phyloP scores from a whole-genome alignment of 2,329 filamentous ascomycete genomes.

The Aspergillus intermedius region DNA sequence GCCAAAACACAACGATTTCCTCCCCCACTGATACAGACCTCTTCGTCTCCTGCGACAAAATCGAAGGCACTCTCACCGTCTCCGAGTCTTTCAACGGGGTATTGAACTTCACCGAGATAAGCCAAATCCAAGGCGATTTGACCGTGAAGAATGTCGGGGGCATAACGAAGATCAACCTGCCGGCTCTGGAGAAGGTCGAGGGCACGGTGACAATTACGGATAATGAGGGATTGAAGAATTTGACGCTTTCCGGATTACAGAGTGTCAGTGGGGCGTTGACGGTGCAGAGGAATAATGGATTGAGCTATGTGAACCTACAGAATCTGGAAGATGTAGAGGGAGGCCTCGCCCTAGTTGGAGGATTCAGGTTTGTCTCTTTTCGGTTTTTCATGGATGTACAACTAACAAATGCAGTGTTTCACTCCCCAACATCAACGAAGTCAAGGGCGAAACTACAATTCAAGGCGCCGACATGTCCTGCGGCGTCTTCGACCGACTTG shows the following conservation, averaged over 20 bases:
- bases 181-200: conserved; percentile 16
- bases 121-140: conserved; percentile 18
- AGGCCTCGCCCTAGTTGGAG: conserved; percentile 15
- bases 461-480: conserved; percentile 17
- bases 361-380: conserved; percentile 15
- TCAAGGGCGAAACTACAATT: conserved; percentile 18
- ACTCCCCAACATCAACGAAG: conserved; percentile 17
- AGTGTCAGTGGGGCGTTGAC: conserved; percentile 16
- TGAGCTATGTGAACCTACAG: background rate
- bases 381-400: background rate
- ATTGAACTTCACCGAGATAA: conserved; percentile 36
- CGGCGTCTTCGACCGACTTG: conserved; percentile 10
- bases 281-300: background rate
- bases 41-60: conserved; percentile 30
- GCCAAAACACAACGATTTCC: conserved; percentile 36
- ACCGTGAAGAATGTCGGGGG: conserved; percentile 11
- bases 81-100: conserved; percentile 33
- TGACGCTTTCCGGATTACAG: conserved; percentile 14
- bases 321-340: conserved; percentile 18
- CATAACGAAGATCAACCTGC: conserved; percentile 10
- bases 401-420: conserved; percentile 11
- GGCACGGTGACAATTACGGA: conserved; percentile 14
- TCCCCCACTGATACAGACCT: conserved; percentile 25
- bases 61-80: conserved; percentile 36
- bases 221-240: conserved; percentile 12